Base-by-base conservation (phyloP, 768 basidiomycete genomes). In the Cytidiella melzeri region DNA sequence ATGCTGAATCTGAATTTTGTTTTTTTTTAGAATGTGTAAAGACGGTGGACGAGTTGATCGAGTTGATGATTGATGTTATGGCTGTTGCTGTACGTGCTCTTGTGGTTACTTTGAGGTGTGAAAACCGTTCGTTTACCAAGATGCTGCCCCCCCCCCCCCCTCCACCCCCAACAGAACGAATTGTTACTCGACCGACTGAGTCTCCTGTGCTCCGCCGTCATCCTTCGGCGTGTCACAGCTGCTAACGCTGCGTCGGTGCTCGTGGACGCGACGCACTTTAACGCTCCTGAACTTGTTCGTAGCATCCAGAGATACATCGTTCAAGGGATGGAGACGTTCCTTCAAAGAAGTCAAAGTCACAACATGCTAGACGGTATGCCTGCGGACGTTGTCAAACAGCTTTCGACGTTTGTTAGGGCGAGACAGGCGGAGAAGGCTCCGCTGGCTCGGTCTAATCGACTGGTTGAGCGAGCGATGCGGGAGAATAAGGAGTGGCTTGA, bases 61-160 rank as follows among this genome's bases (percentile, higher is more conserved):
- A 92, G 53, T 90, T 93, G 55, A 77, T 92, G 68, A 92, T 96
- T 53, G 80, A 84, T 19, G 83, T 97, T 13, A 79, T 96, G 65
- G 83, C 84, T 28, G 84, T 81, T 15, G 91, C 93, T 28, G 92
- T 93, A 62, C 63, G 79, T 70, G 47, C 42, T 2, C 30, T 34
- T 13, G 26, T 24, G 4, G 5, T 15, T 43, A 36, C 26, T 21
- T 26, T 42, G 45, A 26, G 21, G 3, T 13, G 12, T 11, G 30
- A 26, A 28, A 19, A 13, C 9, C 5, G n/a, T n/a, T n/a, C 7
- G 15, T 50, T 2, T 46, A n/a, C 30, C 12, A n/a, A 23, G 36
- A 19, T 38, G 10, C 49, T 42, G 18, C 18, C 25, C 24, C 12
- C 15, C 30, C 19, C 58, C 4, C 38, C 7, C 9, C 23, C 28